phyloP scores from a whole-genome alignment of 2,329 filamentous ascomycete genomes.

The Chaetomiaceae sp. region DNA sequence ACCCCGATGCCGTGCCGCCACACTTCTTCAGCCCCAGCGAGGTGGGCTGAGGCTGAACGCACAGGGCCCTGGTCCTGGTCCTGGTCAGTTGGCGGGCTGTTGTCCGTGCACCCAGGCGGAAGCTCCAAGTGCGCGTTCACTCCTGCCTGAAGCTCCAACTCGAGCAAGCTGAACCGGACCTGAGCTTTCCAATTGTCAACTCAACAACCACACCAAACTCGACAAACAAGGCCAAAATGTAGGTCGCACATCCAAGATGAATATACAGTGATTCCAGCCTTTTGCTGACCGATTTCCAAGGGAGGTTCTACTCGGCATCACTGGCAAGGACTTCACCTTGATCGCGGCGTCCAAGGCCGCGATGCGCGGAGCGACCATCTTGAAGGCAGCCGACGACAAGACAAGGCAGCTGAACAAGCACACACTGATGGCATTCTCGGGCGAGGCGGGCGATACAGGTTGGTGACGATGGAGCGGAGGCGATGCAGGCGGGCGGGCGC shows the following conservation, averaged over 20 bases:
- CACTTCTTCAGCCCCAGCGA: conserved; percentile 12
- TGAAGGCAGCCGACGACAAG: conserved; percentile 96
- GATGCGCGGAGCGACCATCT: conserved; percentile 93
- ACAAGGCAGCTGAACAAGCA: conserved; percentile 88
- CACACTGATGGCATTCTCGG: conserved; percentile 90
- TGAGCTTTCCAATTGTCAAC: conserved; percentile 18
- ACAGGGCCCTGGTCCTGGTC: background rate
- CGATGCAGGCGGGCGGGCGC: background rate
- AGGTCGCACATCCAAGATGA: conserved; percentile 5
- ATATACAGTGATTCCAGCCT: too few relatives aligned
- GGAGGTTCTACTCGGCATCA: conserved; percentile 98
- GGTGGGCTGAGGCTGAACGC: background rate
- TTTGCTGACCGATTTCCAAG: conserved; percentile 41
- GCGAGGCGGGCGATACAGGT: conserved; percentile 95
- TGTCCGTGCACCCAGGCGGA: conserved; percentile 17
- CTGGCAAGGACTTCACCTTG: conserved; percentile 98
- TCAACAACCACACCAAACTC: conserved; percentile 10
- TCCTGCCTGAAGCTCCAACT: conserved; percentile 19
- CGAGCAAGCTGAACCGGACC: conserved; percentile 5
- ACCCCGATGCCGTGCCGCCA: conserved; percentile 19
- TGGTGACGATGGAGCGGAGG: conserved; percentile 28
- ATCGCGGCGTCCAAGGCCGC: conserved; percentile 96
- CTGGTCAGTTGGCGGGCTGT: conserved; percentile 5
- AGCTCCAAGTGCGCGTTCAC: conserved; percentile 23
- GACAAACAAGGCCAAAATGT: conserved; percentile 29